Conservation (phyloP, 129 eudicot species). For the Helianthus tuberosus region DNA sequence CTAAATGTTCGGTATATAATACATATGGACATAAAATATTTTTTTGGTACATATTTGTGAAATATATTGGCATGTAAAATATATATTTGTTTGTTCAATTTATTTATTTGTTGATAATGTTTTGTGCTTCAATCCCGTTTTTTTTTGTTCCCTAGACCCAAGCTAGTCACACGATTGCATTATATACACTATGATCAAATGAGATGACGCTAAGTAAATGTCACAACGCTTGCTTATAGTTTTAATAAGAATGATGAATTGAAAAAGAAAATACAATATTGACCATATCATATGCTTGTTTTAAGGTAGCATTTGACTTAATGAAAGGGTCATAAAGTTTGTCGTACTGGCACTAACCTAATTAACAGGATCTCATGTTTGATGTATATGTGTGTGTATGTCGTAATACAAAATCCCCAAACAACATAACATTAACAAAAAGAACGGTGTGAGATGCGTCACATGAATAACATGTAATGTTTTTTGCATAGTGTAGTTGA, state of each 20-base stretch:
- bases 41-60: no score
- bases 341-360: background rate
- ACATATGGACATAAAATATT: no score
- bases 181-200: no score
- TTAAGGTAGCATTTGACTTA: background rate
- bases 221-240: background rate
- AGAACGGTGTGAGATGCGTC: background rate
- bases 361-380: background rate
- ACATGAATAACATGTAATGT: conserved; percentile 8
- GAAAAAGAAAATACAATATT: background rate
- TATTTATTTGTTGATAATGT: background rate
- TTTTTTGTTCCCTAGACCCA: no score
- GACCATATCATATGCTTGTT: background rate
- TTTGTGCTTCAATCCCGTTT: background rate
- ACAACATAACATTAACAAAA: conserved; percentile 1
- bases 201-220: background rate
- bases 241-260: no score
- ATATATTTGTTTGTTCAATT: background rate
- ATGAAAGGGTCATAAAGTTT: background rate
- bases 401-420: background rate
- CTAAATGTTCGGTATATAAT: background rate
- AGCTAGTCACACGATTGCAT: no score
- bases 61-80: background rate
- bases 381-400: background rate
- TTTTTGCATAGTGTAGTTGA: background rate